Percentiles rank a stretch among this genome's conserved stretches.
Conservation (phyloP, 495 filamentous ascomycete genomes). For the Rhizodiscina lignyota region DNA sequence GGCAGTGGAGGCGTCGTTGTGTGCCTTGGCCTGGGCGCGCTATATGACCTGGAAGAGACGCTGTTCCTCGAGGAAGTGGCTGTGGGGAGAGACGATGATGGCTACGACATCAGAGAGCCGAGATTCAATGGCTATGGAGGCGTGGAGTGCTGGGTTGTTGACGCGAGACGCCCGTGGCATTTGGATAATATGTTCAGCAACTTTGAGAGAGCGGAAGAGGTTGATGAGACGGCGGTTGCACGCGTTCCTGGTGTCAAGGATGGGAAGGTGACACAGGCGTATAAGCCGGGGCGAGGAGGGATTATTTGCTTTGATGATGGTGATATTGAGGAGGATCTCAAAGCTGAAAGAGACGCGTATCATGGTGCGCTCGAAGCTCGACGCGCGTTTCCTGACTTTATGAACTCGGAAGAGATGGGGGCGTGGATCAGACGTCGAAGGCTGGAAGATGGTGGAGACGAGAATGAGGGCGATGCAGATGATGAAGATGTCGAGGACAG, state of each 20-base stretch:
- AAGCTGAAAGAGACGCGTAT: conserved; percentile 60
- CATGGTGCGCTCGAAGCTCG: too few species aligned
- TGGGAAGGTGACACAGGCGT: conserved; percentile 53
- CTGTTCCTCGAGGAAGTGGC: conserved; percentile 46
- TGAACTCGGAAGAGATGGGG: too few species aligned
- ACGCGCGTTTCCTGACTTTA: too few species aligned
- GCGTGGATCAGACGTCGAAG: conserved; percentile 70
- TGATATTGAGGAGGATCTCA: conserved; percentile 81
- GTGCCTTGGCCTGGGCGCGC: conserved; percentile 80
- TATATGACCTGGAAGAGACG: conserved; percentile 66
- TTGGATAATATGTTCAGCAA: conserved; percentile 73
- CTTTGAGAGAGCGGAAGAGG: conserved; percentile 18
- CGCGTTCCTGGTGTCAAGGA: conserved; percentile 36
- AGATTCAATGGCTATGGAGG: conserved; percentile 46
- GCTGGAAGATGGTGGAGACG: conserved; percentile 27
- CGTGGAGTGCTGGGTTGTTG: conserved; percentile 88
- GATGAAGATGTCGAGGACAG: conserved; percentile 10
- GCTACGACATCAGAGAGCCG: too few species aligned
- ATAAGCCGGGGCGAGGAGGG: conserved; percentile 61
- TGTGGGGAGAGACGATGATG: conserved; percentile 32
- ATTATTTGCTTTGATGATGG: conserved; percentile 92
- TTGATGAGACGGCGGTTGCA: conserved; percentile 28
- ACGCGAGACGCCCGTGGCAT: conserved; percentile 89
- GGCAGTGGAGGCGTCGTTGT: conserved; percentile 75
- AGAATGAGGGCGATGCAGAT: conserved; percentile 16